Percentiles rank a stretch among this genome's conserved stretches.
Evolutionary conservation across 768 basidiomycete species (phyloP).

Genomic region (Lepiota subincarnata): DNA sequence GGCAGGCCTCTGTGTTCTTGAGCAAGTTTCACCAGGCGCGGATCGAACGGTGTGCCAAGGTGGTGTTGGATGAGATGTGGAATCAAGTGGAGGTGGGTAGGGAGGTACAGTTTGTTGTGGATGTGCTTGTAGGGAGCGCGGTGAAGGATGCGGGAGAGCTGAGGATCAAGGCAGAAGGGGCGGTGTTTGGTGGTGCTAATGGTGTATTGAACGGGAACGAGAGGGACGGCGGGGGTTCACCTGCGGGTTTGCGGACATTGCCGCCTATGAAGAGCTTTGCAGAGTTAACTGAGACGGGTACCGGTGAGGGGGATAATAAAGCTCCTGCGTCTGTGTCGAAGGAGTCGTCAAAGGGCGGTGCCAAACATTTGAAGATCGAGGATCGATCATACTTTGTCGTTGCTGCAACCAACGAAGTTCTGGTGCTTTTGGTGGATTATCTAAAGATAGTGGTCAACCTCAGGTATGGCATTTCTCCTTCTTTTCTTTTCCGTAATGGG

Average conservation of each 20-base stretch:
- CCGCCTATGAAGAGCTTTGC: slow-evolving; percentile 8
- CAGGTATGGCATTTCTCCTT: not conserved
- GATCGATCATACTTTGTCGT: slow-evolving; percentile 84
- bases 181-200: slow-evolving; percentile 20
- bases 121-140: slow-evolving; percentile 76
- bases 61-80: slow-evolving; percentile 98
- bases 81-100: slow-evolving; percentile 69
- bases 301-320: not conserved
- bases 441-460: slow-evolving; percentile 84
- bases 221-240: not conserved
- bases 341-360: slow-evolving; percentile 1
- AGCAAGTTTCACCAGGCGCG: slow-evolving; percentile 80
- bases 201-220: not conserved
- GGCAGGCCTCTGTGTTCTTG: slow-evolving; percentile 88
- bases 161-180: slow-evolving; percentile 29
- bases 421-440: slow-evolving; percentile 78
- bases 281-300: not conserved
- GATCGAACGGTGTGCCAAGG: slow-evolving; percentile 75
- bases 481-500: not conserved
- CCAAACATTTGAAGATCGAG: slow-evolving; percentile 74
- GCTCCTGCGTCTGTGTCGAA: not conserved
- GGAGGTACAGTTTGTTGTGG: slow-evolving; percentile 63
- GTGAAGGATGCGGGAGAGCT: slow-evolving; percentile 78
- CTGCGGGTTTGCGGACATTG: not conserved
- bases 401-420: slow-evolving; percentile 72